Base-by-base conservation (phyloP, 345 rosid genomes). In the Eucalyptus fibrosa region DNA sequence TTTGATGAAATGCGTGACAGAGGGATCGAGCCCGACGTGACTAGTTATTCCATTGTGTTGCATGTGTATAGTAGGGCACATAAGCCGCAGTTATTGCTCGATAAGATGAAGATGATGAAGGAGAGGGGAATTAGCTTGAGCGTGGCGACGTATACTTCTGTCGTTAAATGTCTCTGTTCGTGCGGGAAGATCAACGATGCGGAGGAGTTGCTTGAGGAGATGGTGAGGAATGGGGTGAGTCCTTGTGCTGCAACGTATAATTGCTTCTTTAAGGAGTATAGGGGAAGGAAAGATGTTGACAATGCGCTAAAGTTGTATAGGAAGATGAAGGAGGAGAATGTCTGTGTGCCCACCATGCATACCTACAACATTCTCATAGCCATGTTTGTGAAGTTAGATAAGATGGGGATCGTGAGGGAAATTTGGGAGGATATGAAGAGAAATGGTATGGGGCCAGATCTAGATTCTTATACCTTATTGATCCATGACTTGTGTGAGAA, bases 221-320 rank as follows among this genome's bases (percentile, higher is more conserved):
- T 96, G 98, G 95, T 93, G 89, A 92, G 72, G 51, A 91, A 86
- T 49, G 95, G 96, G 40, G 95, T 96, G 28, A 91, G 93, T 83
- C 97, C 99, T 16, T 92, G 92, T 17, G 93, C 99, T 0, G 94
- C 93, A 9, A 96, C 97, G 0, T 97, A 95, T 88, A 96, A 96
- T 93, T 97, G 99, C 89, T 96, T 97, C 92, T 95, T 96, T 34
- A 96, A 96, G 92, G 99, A 97, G 91, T 97, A 97, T 14, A 92
- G 91, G 88, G 99, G 99, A 40, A 92, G 99, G 93, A 95, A 95
- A 88, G 98, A 96, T 89, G 92, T 88, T 2, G 92, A 92, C 23
- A 92, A 94, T 17, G 98, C 99, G 4, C 85, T 96, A 92, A 94
- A 92, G 82, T 89, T 97, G 89, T 97, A 97, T 88, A 91, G 95